Percentiles rank a stretch among this genome's conserved stretches.
These are phyloP conservation scores for Nemania diffusa DNA, from an alignment of 2,329 filamentous ascomycete species.

Conservation along the genomic window DNA sequence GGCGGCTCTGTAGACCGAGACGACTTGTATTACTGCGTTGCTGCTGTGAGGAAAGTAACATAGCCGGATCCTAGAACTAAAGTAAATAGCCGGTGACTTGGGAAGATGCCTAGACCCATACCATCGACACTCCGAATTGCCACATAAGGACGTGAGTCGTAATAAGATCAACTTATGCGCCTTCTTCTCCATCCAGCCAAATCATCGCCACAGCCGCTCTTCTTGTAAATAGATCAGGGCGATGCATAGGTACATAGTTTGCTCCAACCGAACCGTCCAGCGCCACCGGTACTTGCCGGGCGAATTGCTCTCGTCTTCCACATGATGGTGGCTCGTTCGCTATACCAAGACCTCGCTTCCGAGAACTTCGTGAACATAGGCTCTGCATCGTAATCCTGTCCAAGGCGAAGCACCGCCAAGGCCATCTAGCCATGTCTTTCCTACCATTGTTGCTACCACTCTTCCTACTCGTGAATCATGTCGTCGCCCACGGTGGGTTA, in stretches of 20 bases:
- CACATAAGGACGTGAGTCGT: constrained; percentile 35
- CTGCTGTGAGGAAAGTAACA: neutral
- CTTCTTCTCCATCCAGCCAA: neutral
- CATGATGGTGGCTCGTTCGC: neutral
- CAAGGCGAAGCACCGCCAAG: constrained; percentile 12
- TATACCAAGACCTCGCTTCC: constrained; percentile 8
- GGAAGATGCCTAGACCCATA: constrained; percentile 23
- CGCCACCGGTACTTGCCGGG: constrained; percentile 4
- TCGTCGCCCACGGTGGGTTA: constrained; percentile 52
- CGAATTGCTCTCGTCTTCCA: neutral
- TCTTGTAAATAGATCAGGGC: neutral
- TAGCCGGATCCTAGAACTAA: neutral
- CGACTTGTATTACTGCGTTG: neutral
- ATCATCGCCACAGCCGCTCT: neutral
- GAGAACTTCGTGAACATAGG: constrained; percentile 6
- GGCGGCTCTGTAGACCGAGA: neutral
- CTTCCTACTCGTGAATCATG: constrained; percentile 31
- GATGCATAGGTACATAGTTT: constrained; percentile 1
- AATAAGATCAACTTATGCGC: constrained; percentile 1
- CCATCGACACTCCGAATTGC: constrained; percentile 42
- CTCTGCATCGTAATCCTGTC: neutral
- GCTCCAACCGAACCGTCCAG: constrained; percentile 18
- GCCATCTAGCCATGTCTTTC: constrained; percentile 18
- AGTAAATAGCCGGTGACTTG: constrained; percentile 41
- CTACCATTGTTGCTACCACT: constrained; percentile 18